Evolutionary conservation across 768 basidiomycete species (phyloP).

Genomic region (Suillus occidentalis): DNA sequence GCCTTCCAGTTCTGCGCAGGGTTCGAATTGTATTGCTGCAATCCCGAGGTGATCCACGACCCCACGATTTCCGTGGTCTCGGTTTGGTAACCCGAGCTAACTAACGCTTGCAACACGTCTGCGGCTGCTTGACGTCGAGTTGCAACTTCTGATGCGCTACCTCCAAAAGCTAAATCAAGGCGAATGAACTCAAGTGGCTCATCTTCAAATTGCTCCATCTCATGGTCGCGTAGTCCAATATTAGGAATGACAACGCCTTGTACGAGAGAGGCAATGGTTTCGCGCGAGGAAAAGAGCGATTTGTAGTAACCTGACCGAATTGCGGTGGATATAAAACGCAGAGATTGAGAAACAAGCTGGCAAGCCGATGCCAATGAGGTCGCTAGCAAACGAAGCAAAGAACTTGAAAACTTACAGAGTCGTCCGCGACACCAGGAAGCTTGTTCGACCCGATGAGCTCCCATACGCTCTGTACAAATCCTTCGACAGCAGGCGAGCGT

Average conservation of each 20-base stretch:
- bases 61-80: conserved; percentile 89
- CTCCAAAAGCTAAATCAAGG: conserved; percentile 68
- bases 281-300: conserved; percentile 74
- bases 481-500: conserved; percentile 59
- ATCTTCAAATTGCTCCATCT: conserved; percentile 95
- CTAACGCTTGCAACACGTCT: conserved; percentile 92
- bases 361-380: background rate
- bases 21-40: conserved; percentile 67
- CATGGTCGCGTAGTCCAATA: conserved; percentile 81
- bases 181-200: conserved; percentile 95
- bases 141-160: conserved; percentile 59
- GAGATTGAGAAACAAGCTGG: conserved; percentile 86
- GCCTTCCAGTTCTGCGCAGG: conserved; percentile 73
- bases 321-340: conserved; percentile 89
- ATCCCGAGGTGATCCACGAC: conserved; percentile 76
- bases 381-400: background rate
- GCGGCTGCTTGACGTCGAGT: conserved; percentile 92
- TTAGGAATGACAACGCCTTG: conserved; percentile 95
- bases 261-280: conserved; percentile 79
- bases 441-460: conserved; percentile 69
- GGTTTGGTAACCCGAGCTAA: conserved; percentile 73
- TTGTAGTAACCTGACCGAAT: conserved; percentile 88
- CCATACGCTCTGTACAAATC: conserved; percentile 91
- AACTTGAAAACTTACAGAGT: conserved; percentile 49
- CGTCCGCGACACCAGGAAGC: conserved; percentile 69